A percentile compares a stretch with the other conserved stretches of the same genome.
Evolutionary conservation across 257 asterid species (phyloP).

Genomic region (Solanum infundibuliforme): DNA sequence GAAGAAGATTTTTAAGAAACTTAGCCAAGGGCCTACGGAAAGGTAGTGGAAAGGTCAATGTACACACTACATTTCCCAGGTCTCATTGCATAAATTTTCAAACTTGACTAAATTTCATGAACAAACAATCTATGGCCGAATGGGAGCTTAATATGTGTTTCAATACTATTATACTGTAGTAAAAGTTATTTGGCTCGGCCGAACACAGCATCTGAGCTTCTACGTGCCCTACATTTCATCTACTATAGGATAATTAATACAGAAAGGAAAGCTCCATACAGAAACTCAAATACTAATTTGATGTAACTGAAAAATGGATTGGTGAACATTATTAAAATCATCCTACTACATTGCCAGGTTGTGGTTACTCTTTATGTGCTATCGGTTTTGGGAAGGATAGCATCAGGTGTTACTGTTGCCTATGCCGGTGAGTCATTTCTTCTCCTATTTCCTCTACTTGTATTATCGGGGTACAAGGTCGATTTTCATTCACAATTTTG

Average conservation of each 20-base stretch:
- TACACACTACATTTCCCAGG: neutral
- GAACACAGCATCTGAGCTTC: neutral
- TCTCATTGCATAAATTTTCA: neutral
- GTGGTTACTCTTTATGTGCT: slow-evolving; percentile 60
- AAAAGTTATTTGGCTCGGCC: neutral
- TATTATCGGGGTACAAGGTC: too few relatives aligned
- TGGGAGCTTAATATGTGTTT: neutral
- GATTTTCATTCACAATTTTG: neutral
- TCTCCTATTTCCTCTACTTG: neutral
- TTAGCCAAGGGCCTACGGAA: neutral
- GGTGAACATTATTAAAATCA: neutral
- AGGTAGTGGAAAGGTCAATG: neutral
- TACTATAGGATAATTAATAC: neutral
- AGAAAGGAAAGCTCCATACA: neutral
- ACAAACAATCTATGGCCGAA: neutral
- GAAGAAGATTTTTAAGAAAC: neutral
- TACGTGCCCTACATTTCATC: neutral
- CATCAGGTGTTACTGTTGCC: slow-evolving; percentile 76
- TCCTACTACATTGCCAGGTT: slow-evolving; percentile 31
- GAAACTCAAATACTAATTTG: neutral
- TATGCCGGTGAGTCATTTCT: slow-evolving; percentile 47
- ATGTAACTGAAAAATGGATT: neutral
- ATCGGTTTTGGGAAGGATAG: slow-evolving; percentile 72
- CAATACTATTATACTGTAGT: neutral
- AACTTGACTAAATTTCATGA: neutral